Evolutionary conservation across 441 rosid genomes (phyloP), one percentile per base, ranked within the genome.

Genomic region (Arabidopsis lyrata): DNA sequence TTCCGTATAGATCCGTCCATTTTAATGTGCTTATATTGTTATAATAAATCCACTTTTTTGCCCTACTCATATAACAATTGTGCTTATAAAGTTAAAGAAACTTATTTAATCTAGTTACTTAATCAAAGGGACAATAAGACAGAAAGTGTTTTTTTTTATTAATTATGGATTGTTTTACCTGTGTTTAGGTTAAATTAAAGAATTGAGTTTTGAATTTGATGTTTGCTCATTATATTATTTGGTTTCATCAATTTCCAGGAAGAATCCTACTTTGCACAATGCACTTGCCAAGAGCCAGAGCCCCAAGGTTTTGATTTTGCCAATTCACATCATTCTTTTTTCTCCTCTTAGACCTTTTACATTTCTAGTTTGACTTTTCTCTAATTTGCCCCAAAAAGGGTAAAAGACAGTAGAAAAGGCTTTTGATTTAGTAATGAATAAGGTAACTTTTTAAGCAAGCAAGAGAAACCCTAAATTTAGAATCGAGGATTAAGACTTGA

Each of bases 231-330:
- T 41, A 24, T 65, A 38, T 59, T 57, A 9, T 18, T 47, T 41
- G 60, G 47, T 32, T 77, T 48, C 14, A 54, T 54, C 36, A 45
- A 62, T 76, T 69, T 65, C 12, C 81, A 84, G 87, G 81, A 77
- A 76, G 66, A 11, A 84, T 74, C 85, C 77, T 2, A 71, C 82
- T 38, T 34, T 15, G 64, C 78, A 70, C 71, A 13, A 2, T 12
- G 62, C 44, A 72, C 84, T 84, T 41, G 85, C 85, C 34, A 14
- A 80, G 73, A 76, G 27, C 11, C 87, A 84, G 67, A 69, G 70
- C 61, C 87, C 87, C 13, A 84, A 76, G 85, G 87, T 84, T 63
- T 41, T 8, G 24, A 14, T 53, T 68, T 18, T 64, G 13, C 22
- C 53, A 4, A 13, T 54, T 54, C 41, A 32, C 12, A 56, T 35